Evolutionary conservation across 2,329 filamentous ascomycete genomes (phyloP).

Genomic region (Fusarium compactum): DNA sequence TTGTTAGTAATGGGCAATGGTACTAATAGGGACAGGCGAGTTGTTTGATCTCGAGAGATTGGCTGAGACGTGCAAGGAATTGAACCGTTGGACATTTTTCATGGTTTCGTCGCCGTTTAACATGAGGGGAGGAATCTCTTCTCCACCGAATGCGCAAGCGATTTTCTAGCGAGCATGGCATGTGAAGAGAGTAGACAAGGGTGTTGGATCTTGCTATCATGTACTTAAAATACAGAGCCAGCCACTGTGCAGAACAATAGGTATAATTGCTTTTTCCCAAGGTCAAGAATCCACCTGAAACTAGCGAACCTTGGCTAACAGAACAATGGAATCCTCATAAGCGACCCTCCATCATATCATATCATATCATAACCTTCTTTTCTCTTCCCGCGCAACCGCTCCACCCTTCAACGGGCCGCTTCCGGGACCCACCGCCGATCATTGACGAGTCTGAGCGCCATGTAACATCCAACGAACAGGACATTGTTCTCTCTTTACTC

Average conservation of each 20-base stretch:
- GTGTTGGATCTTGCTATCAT: background rate
- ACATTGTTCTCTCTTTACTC: background rate
- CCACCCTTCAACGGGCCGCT: background rate
- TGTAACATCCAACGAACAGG: conserved; percentile 4
- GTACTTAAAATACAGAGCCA: background rate
- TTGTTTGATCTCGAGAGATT: conserved; percentile 52
- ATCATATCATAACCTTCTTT: background rate
- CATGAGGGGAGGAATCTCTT: conserved; percentile 28
- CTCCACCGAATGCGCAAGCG: conserved; percentile 30
- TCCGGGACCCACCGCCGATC: conserved; percentile 6
- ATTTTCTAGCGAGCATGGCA: conserved; percentile 16
- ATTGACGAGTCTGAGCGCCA: background rate
- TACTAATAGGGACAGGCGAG: no score
- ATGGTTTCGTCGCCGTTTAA: conserved; percentile 62
- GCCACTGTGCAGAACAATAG: background rate
- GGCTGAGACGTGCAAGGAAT: conserved; percentile 64
- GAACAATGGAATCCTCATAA: background rate
- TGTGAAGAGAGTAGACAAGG: background rate
- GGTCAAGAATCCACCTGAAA: background rate
- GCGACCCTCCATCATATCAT: background rate
- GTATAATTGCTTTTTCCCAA: conserved; percentile 2
- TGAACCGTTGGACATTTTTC: conserved; percentile 63
- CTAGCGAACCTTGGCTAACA: background rate
- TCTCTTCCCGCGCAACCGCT: background rate
- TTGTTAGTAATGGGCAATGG: no score